Evolutionary conservation across 495 filamentous ascomycete species (phyloP), one percentile per base, ranked within the genome.

Genomic region (Neurospora sublineolata): DNA sequence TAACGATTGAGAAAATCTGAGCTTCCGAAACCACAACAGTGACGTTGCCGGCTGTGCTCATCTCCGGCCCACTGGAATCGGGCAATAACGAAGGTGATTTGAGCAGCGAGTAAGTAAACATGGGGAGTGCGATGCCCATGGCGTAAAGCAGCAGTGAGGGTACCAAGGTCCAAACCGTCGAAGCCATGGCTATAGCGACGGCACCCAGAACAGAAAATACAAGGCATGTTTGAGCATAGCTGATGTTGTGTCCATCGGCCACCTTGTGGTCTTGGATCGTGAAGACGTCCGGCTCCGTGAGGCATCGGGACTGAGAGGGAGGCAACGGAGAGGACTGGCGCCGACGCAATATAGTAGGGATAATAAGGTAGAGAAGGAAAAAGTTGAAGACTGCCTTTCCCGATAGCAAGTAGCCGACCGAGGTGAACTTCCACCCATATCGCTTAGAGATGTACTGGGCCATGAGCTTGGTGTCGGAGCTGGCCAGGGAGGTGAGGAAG

Each of bases 401-500:
- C 12, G 83, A 84, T 2, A 84, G 75, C 14, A 84, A 75, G 44
- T 84, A 84, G 30, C 83, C 83, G 3, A 82, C 81, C 1, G 75
- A 77, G 4, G 81, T 76, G 37, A 84, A 81, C 8, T 68, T 69
- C 83, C 83, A 84, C 30, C 73, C 40, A 64, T 82, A 83, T 9
- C 83, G 78, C 71, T 80, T 82, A 8, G 83, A 83, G 70, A 83
- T 82, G 69, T 82, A 84, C 38, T 82, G 81, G n/a, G 81, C 74
- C 11, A 84, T 73, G 20, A 84, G 76, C 70, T 82, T 84, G 27
- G 83, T 83, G 72, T 84, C 83, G 70, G 83, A 82, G 72, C 79
- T 82, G 18, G 82, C 82, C 60, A 83, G 79, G n/a, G 82, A 79
- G 37, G 82, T 82, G 39, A 83, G 76, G 68, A 83, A 78, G 74